Base-by-base conservation (phyloP, 2,329 filamentous ascomycete genomes). In the Trichocomaceae sp. region DNA sequence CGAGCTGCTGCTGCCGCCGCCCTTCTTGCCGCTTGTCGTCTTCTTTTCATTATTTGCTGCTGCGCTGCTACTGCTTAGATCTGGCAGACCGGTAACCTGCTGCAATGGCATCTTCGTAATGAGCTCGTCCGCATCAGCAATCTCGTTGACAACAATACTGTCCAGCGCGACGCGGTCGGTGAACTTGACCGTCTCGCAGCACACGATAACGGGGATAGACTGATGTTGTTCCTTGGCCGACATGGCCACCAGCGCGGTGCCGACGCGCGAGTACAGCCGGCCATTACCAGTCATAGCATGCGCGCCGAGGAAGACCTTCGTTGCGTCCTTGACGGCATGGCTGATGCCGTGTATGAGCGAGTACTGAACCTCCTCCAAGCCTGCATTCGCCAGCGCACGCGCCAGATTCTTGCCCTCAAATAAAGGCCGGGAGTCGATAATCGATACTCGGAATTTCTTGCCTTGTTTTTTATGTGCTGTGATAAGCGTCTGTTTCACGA, bases 241-340 rank as follows among this genome's bases (percentile, higher is more conserved):
- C 77, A 93, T 87, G 17, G 92, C 91, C 9, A 97, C 81, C 57
- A 93, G 83, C 22, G 88, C 89, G 3, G 91, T 96, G 58, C 93
- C 93, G 9, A 90, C 84, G 19, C 90, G 84, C 4, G 88, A 92
- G 71, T 95, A 95, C 63, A 99, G 80, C 33, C 88, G 83, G 7
- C 93, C 93, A 71, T 97, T 97, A 62, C 88, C 91, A 75, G 96
- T 93, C 84, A 99, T 93, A 39, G 90, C 88, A 68, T 96, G 91
- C 4, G 91, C 90, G 12, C 90, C 91, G 1, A 99, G 78, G 50
- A 97, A 82, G 9, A 93, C 84, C 63, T 86, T 84, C 6, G 85
- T 87, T 1, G 82, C 83, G 35, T 83, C 78, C 59, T 84, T 82
- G 51, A 96, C 81, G 45, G 87, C 85, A 61, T 88, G 84, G 50